phyloP scores from a whole-genome alignment of 768 basidiomycete species.

The Macrolepiota fuliginosa region DNA sequence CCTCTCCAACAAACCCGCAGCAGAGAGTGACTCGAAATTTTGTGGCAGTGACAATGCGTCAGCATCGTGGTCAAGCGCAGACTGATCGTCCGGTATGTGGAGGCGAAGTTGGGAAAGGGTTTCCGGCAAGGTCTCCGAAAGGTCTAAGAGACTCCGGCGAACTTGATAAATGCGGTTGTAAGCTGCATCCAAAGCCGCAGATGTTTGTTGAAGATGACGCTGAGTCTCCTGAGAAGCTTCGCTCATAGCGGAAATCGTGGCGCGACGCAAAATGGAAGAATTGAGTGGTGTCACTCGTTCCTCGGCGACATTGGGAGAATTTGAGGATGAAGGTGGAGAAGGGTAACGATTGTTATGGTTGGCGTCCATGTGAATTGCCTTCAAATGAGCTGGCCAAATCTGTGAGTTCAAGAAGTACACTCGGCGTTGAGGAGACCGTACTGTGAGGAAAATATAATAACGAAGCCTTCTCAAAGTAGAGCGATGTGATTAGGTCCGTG shows the following conservation, averaged over 20 bases:
- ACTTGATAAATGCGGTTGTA: slow-evolving; percentile 55
- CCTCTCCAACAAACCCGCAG: background rate
- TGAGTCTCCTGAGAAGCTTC: slow-evolving; percentile 25
- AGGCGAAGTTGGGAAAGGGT: slow-evolving; percentile 14
- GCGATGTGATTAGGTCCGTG: background rate
- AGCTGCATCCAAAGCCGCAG: slow-evolving; percentile 51
- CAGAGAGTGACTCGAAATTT: background rate
- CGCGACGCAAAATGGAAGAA: slow-evolving; percentile 8
- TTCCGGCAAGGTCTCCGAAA: slow-evolving; percentile 34
- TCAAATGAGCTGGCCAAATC: slow-evolving; percentile 4
- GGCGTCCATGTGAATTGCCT: slow-evolving; percentile 9
- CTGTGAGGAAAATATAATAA: background rate
- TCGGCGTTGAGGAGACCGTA: background rate
- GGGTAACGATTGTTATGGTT: slow-evolving; percentile 29
- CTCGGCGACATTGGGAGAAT: slow-evolving; percentile 18
- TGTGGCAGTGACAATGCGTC: slow-evolving; percentile 27
- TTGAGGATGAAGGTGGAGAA: slow-evolving; percentile 25
- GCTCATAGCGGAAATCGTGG: slow-evolving; percentile 9
- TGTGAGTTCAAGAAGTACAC: background rate
- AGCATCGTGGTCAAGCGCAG: slow-evolving; percentile 40
- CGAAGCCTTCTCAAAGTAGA: background rate
- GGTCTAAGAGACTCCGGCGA: slow-evolving; percentile 45
- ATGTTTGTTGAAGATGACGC: slow-evolving; percentile 45
- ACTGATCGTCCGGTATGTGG: slow-evolving; percentile 21
- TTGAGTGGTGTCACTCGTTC: background rate